These are phyloP conservation scores for Asclepias syriaca DNA, from an alignment of 257 asterid genomes.

Conservation along the genomic window DNA sequence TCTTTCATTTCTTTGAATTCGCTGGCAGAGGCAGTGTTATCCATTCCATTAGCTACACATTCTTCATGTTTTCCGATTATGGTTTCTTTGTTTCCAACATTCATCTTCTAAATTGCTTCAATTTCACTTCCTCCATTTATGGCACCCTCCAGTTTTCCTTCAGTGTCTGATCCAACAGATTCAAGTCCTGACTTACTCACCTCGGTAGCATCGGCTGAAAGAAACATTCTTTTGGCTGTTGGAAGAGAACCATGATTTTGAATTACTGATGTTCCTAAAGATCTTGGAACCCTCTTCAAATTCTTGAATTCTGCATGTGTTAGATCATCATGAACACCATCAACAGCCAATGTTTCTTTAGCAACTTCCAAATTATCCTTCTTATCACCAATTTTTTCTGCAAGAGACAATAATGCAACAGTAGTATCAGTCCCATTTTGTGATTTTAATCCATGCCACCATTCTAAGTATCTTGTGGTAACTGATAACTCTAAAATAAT, in stretches of 20 bases:
- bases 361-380: background rate
- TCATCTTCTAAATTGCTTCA: background rate
- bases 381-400: too few species aligned
- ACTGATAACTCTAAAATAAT: too few species aligned
- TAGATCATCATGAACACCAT: background rate
- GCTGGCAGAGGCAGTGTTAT: too few species aligned
- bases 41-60: too few species aligned
- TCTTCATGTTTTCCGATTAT: too few species aligned
- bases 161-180: background rate
- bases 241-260: background rate
- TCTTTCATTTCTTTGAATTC: too few species aligned
- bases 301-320: background rate
- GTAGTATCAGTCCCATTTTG: background rate
- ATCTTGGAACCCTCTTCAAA: background rate
- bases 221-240: background rate
- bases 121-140: background rate
- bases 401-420: background rate
- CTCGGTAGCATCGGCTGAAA: background rate
- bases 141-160: background rate
- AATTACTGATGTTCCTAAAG: background rate
- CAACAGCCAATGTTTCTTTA: background rate
- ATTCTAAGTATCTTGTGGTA: slow-evolving; percentile 3
- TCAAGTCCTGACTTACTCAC: background rate
- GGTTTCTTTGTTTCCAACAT: background rate
- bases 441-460: background rate